Base-by-base conservation (phyloP, 2,329 filamentous ascomycete genomes). In the Diplodia mutila region DNA sequence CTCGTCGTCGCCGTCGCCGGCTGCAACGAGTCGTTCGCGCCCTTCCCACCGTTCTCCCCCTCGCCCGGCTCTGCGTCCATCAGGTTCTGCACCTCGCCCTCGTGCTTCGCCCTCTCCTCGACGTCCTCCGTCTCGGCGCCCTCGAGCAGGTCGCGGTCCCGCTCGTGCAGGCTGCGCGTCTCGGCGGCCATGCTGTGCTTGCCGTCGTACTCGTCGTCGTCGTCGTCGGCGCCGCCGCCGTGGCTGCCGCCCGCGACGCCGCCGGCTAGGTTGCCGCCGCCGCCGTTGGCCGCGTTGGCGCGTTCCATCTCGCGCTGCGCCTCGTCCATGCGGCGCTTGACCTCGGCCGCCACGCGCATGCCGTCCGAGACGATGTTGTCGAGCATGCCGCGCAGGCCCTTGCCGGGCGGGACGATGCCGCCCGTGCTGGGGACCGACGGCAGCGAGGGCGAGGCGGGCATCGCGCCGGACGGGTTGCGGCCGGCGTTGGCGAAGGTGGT, bases 341-440 rank as follows among this genome's bases (percentile, higher is more conserved):
- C 94, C 78, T 99, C 95, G 0, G 91, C 92, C 0, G 95, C 95
- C 68, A 98, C 94, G 39, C 94, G 90, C 89, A 98, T 97, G 51
- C 95, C 95, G 76, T 99, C 95, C 1, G 91, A 97, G 71, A 98
- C 95, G 73, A 99, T 98, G 73, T 97, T 97, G 81, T 99, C 95
- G 48, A 99, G 84, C 68, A 99, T 95, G 23, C 95, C 95, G 51
- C 95, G 87, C 1, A 99, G 85, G 25, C 95, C 93, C 71, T 94
- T 91, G 21, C 86, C 85, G 1, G 87, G 85, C 54, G 84, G 88
- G 39, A 87, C 84, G 74, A 89, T 84, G 69, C 90, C 86, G 48
- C 86, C 85, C 0, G 85, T 76, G 18, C 71, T 74, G 0, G 77
- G 75, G 1, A 78, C 75, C 11, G 57, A 55, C 6, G 59, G 57